A percentile compares a stretch with the other conserved stretches of the same genome.
Conservation (phyloP, 345 rosid genomes). For the Ricinus communis region DNA sequence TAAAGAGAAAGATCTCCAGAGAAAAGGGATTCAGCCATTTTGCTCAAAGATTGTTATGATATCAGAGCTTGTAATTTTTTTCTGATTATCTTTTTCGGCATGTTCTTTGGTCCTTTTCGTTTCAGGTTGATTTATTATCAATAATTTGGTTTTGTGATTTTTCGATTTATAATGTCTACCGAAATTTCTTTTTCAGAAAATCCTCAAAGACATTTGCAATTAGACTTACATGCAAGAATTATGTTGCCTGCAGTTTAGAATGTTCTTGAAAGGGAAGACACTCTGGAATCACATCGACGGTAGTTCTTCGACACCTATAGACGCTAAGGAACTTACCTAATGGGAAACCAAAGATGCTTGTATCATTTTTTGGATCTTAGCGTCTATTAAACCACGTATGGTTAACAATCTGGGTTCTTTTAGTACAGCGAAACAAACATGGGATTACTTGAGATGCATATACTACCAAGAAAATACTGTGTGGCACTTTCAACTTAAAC, state of each 20-base stretch:
- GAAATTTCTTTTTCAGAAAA: not conserved
- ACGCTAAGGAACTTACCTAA: too few relatives aligned
- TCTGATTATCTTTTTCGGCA: not conserved
- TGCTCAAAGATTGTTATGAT: not conserved
- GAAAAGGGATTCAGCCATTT: too few relatives aligned
- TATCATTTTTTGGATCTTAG: not conserved
- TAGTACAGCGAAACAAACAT: not conserved
- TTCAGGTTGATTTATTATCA: not conserved
- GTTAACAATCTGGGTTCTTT: not conserved
- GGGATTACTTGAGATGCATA: not conserved
- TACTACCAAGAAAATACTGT: not conserved
- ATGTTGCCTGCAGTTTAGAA: not conserved
- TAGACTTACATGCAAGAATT: not conserved
- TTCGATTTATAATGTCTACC: not conserved
- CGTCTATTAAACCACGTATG: not conserved
- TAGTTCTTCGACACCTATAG: too few relatives aligned
- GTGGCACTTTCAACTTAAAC: not conserved
- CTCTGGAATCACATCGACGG: too few relatives aligned
- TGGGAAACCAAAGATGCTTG: not conserved
- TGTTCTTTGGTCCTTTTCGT: not conserved
- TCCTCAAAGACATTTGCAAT: not conserved
- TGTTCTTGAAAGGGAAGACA: not conserved
- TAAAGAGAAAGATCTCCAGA: not conserved
- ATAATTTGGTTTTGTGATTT: not conserved
- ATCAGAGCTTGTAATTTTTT: not conserved